Evolutionary conservation across 2,329 filamentous ascomycete genomes (phyloP).

Genomic region (Alternaria gaisen): DNA sequence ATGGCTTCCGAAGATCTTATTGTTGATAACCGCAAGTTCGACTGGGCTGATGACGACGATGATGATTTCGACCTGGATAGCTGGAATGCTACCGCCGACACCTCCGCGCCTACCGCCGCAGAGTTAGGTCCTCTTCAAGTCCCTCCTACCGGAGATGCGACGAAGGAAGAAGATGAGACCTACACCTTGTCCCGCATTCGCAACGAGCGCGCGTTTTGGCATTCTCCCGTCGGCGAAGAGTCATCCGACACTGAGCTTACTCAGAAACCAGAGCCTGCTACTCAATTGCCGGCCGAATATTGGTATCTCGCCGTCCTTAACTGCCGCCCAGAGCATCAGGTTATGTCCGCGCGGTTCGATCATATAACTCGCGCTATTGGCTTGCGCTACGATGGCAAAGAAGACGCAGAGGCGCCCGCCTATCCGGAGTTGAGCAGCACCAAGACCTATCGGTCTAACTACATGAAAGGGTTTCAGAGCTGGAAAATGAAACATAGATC

Average conservation of each 20-base stretch:
- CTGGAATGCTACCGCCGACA: constrained; percentile 27
- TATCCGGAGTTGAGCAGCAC: constrained; percentile 21
- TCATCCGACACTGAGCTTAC: background rate
- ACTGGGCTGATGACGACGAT: constrained; percentile 38
- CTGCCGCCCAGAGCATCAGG: background rate
- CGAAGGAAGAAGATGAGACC: background rate
- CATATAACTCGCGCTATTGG: background rate
- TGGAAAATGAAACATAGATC: background rate
- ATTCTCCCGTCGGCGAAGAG: background rate
- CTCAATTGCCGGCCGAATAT: background rate
- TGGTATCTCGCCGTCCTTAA: background rate
- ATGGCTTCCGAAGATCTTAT: constrained; percentile 10
- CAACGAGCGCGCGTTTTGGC: background rate
- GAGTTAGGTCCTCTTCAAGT: constrained; percentile 21
- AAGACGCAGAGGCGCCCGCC: constrained; percentile 14
- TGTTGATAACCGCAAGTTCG: constrained; percentile 14
- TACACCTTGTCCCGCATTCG: background rate
- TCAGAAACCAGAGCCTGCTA: background rate
- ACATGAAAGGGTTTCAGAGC: constrained; percentile 10
- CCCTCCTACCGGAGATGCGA: background rate
- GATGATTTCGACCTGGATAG: constrained; percentile 28
- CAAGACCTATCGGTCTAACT: constrained; percentile 3
- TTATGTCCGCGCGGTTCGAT: constrained; percentile 5
- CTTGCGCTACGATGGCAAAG: constrained; percentile 10
- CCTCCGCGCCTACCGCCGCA: constrained; percentile 13